Evolutionary conservation across 2,329 filamentous ascomycete genomes (phyloP), one percentile per base, ranked within the genome.

Genomic region (Colletotrichum sidae): DNA sequence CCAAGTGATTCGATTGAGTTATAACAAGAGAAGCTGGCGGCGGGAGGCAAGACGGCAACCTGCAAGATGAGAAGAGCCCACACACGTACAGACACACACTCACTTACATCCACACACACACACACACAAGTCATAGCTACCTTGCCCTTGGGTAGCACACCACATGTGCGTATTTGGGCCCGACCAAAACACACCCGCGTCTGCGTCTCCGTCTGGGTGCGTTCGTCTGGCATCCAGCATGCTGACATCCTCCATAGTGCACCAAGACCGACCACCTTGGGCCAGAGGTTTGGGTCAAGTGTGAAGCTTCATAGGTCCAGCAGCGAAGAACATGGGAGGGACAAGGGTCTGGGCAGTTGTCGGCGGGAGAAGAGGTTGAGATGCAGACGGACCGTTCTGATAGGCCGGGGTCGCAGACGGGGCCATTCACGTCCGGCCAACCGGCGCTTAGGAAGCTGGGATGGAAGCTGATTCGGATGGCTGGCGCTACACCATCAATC

Each of bases 371-470:
- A 62, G 58, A 58, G 46, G 58, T 62, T 52, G 37, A 65, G 62
- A 73, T 74, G 76, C 72, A 73, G 69, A 58, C 66, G 68, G 69
- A 64, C 68, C 45, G 61, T 72, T 73, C 70, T 83, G 81, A 83
- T 83, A 81, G 81, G 81, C 76, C 75, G 74, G 66, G 70, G 69
- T 60, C 70, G 70, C 66, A 71, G 70, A 71, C 71, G 72, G 73
- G 62, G 47, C 58, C 62, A 62, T 51, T 56, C 58, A 56, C 58
- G 52, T 74, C 74, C 74, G 75, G 71, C 80, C 81, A 82, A 78
- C 81, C 76, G 81, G 80, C 81, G 81, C 80, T 81, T 83, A 81
- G 75, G 72, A 76, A 76, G 72, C 78, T 71, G 73, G 79, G 79
- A 77, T 74, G 67, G 69, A 65, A 68, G 74, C 73, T 74, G 74